A percentile compares a stretch with the other conserved stretches of the same genome.
Evolutionary conservation across 805 yeast species (phyloP).

Genomic region (Pichia eremophila): DNA sequence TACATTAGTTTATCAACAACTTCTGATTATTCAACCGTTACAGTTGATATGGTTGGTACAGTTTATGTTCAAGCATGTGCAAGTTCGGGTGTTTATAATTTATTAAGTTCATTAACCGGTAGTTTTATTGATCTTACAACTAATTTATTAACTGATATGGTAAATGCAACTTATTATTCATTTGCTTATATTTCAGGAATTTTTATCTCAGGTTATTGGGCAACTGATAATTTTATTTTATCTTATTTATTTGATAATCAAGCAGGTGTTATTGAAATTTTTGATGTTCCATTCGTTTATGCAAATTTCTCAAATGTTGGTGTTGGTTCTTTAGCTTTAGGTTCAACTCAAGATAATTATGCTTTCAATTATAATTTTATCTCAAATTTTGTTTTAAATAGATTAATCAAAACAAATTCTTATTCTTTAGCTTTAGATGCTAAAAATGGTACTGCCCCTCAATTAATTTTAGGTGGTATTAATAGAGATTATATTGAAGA

Average conservation of each 20-base stretch:
- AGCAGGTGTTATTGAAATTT: slow-evolving; percentile 11
- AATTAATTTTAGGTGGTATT: slow-evolving; percentile 50
- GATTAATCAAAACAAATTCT: slow-evolving; percentile 28
- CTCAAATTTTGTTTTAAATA: slow-evolving; percentile 22
- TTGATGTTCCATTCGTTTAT: slow-evolving; percentile 27
- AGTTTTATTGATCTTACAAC: slow-evolving; percentile 4
- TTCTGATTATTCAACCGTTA: background rate
- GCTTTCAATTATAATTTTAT: slow-evolving; percentile 25
- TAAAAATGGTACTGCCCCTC: slow-evolving; percentile 21
- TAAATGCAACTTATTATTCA: slow-evolving; percentile 10
- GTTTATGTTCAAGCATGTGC: slow-evolving; percentile 15
- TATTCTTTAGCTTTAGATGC: slow-evolving; percentile 35
- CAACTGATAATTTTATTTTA: slow-evolving; percentile 18
- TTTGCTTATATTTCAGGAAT: slow-evolving; percentile 14
- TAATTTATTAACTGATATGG: slow-evolving; percentile 10
- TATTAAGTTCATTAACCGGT: slow-evolving; percentile 12
- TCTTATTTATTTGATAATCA: background rate
- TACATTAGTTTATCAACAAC: background rate
- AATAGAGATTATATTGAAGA: slow-evolving; percentile 32
- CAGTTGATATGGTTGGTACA: background rate
- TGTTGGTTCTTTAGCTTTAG: slow-evolving; percentile 39
- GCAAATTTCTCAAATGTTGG: slow-evolving; percentile 29
- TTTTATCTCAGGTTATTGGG: slow-evolving; percentile 18
- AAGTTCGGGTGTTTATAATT: slow-evolving; percentile 17
- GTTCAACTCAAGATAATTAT: slow-evolving; percentile 15